phyloP scores from a whole-genome alignment of 2,329 filamentous ascomycete species.

The Fusarium tuaranense region DNA sequence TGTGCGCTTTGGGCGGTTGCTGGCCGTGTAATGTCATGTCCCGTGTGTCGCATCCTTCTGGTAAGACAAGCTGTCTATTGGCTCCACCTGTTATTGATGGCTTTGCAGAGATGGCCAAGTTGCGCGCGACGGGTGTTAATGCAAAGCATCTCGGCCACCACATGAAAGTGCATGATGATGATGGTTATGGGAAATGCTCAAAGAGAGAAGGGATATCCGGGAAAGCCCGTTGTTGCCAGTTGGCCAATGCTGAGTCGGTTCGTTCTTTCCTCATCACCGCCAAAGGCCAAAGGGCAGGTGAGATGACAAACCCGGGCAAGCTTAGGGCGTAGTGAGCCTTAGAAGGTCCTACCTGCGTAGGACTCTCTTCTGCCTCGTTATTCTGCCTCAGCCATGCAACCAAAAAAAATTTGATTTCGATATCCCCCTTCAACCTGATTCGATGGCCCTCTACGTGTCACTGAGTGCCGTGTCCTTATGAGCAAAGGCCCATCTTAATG shows the following conservation, averaged over 20 bases:
- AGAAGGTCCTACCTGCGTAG: not conserved
- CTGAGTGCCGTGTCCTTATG: not conserved
- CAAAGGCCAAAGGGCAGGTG: not conserved
- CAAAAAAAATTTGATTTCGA: not conserved
- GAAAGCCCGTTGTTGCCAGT: conserved; percentile 1
- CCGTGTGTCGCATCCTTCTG: conserved; percentile 6
- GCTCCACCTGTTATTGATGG: conserved; percentile 13
- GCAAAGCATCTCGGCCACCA: conserved; percentile 30
- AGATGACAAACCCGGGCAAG: not conserved
- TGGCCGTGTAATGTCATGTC: not conserved
- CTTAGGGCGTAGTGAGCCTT: not conserved
- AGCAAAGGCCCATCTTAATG: not conserved
- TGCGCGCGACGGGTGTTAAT: conserved; percentile 14
- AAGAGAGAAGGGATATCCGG: not conserved
- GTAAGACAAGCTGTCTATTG: not conserved
- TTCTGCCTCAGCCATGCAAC: conserved; percentile 11
- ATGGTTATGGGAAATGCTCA: not conserved
- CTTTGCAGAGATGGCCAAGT: conserved; percentile 20
- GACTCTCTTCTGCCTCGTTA: conserved; percentile 24
- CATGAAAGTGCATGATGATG: conserved; percentile 22
- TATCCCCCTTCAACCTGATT: not conserved
- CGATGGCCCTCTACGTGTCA: not conserved
- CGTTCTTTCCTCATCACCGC: not conserved
- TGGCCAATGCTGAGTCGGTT: not conserved
- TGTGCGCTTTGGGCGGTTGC: conserved; percentile 8